Base-by-base conservation (phyloP, 805 yeast genomes). In the Blastobotrys muscicola region DNA sequence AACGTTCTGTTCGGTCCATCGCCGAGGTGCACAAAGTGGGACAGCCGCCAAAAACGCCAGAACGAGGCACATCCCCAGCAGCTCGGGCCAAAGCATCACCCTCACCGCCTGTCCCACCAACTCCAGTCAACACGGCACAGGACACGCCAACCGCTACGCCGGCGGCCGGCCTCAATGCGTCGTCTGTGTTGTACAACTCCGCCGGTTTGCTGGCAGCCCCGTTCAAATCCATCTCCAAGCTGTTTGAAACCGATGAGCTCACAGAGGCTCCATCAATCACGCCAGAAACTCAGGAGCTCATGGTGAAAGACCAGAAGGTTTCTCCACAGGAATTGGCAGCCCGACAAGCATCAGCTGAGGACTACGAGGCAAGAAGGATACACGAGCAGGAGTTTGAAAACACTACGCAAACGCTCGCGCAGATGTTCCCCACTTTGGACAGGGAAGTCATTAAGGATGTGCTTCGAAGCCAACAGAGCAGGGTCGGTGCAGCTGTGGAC, bases 381-480 rank as follows among this genome's bases (percentile, higher is more conserved):
- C 67, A 67, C 33, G 64, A 60, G 26, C 59, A 67, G 45, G 79
- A 76, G 47, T 68, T 64, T 33, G 60, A 65, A 13, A 68, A 69
- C 36, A 71, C 78, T 2, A 66, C 72, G 16, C 63, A 62, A 1
- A 73, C 74, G 2, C 66, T 86, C 43, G 63, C 64, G 26, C 78
- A 77, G 39, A 82, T 87, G 77, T 86, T 87, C 60, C 94, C 95
- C 0, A 69, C 67, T 37, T 65, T 86, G 47, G 95, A 85, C 52
- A 64, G 66, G 40, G 83, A 75, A 0, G 65, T 87, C 1, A 70
- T 87, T 40, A 74, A 71, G 44, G 95, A 86, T 56, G 78, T 86
- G 2, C 71, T 86, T 29, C 62, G 65, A 2, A 75, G 80, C 59
- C 82, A 80, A 56, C 70, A 75, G 48, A 81, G 82, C 29, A 68